Evolutionary conservation across 768 basidiomycete species (phyloP).

Genomic region (Pleurotus tuber-regium): DNA sequence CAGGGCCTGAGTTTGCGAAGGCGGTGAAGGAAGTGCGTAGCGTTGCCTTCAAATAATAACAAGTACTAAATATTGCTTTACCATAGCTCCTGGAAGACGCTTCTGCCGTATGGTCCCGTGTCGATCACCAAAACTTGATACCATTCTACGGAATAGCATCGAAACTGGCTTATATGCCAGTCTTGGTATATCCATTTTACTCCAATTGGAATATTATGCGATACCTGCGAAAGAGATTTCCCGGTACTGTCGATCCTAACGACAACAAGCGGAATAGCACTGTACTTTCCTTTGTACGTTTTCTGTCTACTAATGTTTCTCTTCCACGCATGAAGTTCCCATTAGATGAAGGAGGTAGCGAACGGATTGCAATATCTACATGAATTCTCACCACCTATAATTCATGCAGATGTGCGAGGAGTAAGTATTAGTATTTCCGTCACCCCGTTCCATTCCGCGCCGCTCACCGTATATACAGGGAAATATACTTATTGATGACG

Average conservation of each 20-base stretch:
- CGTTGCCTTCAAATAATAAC: not conserved
- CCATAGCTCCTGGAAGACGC: not conserved
- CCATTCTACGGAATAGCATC: slow-evolving; percentile 18
- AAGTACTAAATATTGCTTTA: not conserved
- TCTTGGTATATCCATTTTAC: slow-evolving; percentile 23
- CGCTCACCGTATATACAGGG: slow-evolving; percentile 12
- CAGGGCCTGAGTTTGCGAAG: not conserved
- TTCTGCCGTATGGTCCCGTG: slow-evolving; percentile 12
- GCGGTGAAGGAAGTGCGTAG: not conserved
- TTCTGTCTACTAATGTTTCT: not conserved
- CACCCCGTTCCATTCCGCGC: not conserved
- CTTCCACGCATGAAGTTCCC: not conserved
- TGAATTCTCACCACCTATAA: slow-evolving; percentile 11
- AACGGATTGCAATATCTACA: slow-evolving; percentile 25
- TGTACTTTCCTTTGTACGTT: not conserved
- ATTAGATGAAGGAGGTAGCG: slow-evolving; percentile 18
- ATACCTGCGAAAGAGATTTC: slow-evolving; percentile 13
- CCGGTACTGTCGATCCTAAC: not conserved
- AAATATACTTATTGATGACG: slow-evolving; percentile 25
- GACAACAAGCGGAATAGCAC: not conserved
- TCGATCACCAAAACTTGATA: slow-evolving; percentile 21
- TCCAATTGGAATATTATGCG: slow-evolving; percentile 20
- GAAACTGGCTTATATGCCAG: slow-evolving; percentile 20
- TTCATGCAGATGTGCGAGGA: slow-evolving; percentile 27
- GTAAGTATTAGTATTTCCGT: slow-evolving; percentile 9